phyloP scores from a whole-genome alignment of 306 rosid genomes.

The Citrullus colocynthis region DNA sequence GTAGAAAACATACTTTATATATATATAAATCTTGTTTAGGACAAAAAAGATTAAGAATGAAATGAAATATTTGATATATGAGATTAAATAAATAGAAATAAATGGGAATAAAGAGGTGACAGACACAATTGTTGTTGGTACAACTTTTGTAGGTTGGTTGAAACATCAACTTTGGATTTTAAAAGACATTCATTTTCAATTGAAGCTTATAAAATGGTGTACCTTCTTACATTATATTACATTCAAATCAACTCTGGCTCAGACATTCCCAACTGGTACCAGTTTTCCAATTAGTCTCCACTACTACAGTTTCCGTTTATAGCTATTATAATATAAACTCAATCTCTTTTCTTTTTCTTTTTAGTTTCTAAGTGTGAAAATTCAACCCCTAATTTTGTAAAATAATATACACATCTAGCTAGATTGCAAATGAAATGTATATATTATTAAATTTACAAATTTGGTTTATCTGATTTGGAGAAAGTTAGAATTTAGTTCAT shows the following conservation, averaged over 20 bases:
- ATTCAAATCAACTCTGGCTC: neutral
- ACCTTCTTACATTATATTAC: neutral
- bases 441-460: too few relatives aligned
- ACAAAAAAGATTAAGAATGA: neutral
- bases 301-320: neutral
- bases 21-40: neutral
- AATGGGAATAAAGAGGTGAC: neutral
- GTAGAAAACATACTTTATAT: too few relatives aligned
- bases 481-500: too few relatives aligned
- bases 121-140: neutral
- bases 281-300: neutral
- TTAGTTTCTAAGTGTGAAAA: too few relatives aligned
- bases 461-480: too few relatives aligned
- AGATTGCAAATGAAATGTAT: too few relatives aligned
- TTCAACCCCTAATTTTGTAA: too few relatives aligned
- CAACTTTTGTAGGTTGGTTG: neutral
- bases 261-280: slow-evolving; percentile 9
- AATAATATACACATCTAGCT: too few relatives aligned
- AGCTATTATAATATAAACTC: neutral
- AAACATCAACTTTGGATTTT: slow-evolving; percentile 5
- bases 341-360: too few relatives aligned
- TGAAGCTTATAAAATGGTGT: neutral
- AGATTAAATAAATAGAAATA: neutral
- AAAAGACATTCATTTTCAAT: neutral
- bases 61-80: neutral